Evolutionary conservation across 2,329 filamentous ascomycete genomes (phyloP), one percentile per base, ranked within the genome.

Genomic region (Helminthosporium solani): DNA sequence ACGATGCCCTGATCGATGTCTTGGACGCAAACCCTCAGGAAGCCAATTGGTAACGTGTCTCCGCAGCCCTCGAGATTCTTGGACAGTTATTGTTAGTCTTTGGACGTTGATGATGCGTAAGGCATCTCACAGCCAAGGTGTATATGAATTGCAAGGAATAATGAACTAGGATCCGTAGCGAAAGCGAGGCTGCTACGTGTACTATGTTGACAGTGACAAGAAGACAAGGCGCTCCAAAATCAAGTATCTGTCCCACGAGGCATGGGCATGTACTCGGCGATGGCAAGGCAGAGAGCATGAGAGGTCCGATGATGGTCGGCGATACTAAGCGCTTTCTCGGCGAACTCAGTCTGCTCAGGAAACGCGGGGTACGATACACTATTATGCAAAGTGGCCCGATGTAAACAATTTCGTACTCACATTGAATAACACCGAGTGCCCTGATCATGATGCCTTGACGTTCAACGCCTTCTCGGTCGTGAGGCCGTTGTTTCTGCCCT

Each of bases 31-130:
- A 35, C 33, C 27, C 14, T 23, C 14, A 31, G 4, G 28, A 25
- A 6, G 9, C 9, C 28, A 12, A 31, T 31, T n/a, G n/a, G n/a
- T n/a, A n/a, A n/a, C n/a, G n/a, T n/a, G n/a, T n/a, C n/a, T n/a
- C n/a, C n/a, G n/a, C n/a, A n/a, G n/a, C n/a, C n/a, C n/a, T n/a
- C n/a, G n/a, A n/a, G n/a, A n/a, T n/a, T n/a, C n/a, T n/a, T n/a
- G n/a, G n/a, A n/a, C 23, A 7, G 3, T 6, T 18, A 27, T 27
- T 30, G 16, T 16, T 27, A 2, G 28, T 30, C 8, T 37, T 16
- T 41, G 41, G 41, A 43, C 46, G 33, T 49, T 41, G 40, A 25
- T 23, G 35, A 40, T 7, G 27, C 16, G 7, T 37, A 33, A 16
- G 4, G 15, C 4, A 28, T 4, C n/a, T 38, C 8, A 16, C 19